Conservation (phyloP, 1,284 basidiomycete genomes). For the Naganishia cerealis region DNA sequence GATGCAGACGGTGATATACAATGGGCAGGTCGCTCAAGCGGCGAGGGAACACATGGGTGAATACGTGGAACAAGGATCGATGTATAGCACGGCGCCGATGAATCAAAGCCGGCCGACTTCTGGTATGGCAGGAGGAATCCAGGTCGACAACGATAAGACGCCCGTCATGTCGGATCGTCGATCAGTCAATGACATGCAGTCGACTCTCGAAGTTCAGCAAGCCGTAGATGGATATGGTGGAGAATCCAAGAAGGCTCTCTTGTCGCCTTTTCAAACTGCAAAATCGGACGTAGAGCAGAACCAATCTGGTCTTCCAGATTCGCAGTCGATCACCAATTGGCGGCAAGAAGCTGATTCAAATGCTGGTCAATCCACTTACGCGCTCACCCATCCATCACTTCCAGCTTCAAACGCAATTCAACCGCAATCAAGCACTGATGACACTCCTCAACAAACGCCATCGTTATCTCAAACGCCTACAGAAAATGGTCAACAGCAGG, state of each 20-base stretch:
- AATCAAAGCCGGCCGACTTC: conserved; percentile 10
- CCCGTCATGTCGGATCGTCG: conserved; percentile 24
- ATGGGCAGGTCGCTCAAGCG: conserved; percentile 7
- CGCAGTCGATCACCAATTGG: conserved; percentile 2
- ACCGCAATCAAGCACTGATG: background rate
- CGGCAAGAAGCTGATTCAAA: conserved; percentile 7
- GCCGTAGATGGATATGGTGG: background rate
- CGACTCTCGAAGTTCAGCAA: conserved; percentile 12
- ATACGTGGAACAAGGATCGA: conserved; percentile 15
- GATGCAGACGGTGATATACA: conserved; percentile 20
- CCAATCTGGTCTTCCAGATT: background rate
- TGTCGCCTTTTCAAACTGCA: conserved; percentile 29
- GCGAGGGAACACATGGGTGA: conserved; percentile 21
- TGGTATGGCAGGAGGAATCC: background rate
- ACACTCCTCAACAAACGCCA: conserved; percentile 26
- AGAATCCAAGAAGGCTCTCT: conserved; percentile 16
- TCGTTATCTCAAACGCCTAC: conserved; percentile 25
- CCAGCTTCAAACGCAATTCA: background rate
- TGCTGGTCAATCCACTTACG: background rate
- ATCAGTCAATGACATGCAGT: conserved; percentile 17
- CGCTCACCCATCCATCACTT: background rate
- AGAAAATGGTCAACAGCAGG: conserved; percentile 17
- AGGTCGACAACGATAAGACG: conserved; percentile 31
- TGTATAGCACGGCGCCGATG: background rate
- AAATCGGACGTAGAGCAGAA: conserved; percentile 2